These are phyloP conservation scores for Naegleria fowleri DNA, from an alignment of 208 protist species.

Conservation along the genomic window DNA sequence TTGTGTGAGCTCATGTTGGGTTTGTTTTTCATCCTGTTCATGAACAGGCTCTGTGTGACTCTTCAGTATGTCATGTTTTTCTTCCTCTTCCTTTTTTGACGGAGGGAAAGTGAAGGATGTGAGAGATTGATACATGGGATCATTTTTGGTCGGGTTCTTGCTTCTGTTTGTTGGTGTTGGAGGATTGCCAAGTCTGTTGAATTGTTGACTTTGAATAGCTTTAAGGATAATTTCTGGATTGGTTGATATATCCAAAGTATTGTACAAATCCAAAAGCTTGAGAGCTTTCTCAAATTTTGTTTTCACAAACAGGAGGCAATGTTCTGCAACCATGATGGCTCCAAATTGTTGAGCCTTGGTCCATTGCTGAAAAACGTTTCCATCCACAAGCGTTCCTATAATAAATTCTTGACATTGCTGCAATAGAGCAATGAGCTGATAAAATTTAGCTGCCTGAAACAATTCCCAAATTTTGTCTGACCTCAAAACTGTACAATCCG, in stretches of 20 bases:
- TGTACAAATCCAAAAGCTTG: neutral
- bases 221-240: neutral
- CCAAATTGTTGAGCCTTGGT: neutral
- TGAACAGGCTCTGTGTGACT: neutral
- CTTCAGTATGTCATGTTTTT: neutral
- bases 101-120: neutral
- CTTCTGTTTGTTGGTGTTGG: neutral
- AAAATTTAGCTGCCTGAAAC: conserved; percentile 18
- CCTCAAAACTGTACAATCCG: neutral
- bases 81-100: neutral
- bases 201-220: neutral
- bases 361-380: conserved; percentile 13
- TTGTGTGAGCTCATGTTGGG: neutral
- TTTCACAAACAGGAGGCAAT: neutral
- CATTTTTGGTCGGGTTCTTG: neutral
- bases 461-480: neutral
- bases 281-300: neutral
- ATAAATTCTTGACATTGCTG: neutral
- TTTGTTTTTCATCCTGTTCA: neutral
- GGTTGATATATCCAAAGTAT: neutral
- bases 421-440: neutral
- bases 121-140: neutral
- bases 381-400: neutral
- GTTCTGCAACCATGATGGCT: neutral
- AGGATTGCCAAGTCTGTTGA: neutral